Evolutionary conservation across 768 basidiomycete species (phyloP).

Genomic region (Termitomyces sp.): DNA sequence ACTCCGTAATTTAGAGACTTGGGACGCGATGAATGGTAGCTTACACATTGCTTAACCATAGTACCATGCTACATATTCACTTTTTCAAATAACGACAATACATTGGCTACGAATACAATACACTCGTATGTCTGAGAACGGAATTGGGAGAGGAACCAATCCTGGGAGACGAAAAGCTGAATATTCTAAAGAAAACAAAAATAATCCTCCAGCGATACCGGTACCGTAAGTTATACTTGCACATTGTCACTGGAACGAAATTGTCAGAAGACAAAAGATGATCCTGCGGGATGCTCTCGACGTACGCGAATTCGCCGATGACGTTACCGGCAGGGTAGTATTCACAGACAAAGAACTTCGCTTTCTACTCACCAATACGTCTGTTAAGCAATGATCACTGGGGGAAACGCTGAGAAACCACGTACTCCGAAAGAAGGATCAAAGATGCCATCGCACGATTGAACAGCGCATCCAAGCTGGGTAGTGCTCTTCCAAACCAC

Average conservation of each 20-base stretch:
- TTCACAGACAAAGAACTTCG: slow-evolving; percentile 66
- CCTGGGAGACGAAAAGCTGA: not conserved
- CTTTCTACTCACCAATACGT: slow-evolving; percentile 31
- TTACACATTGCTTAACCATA: too few species aligned
- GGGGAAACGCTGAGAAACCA: slow-evolving; percentile 8
- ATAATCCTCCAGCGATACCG: not conserved
- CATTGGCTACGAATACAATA: not conserved
- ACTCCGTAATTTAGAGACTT: too few species aligned
- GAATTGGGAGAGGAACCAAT: slow-evolving; percentile 5
- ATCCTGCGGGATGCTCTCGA: slow-evolving; percentile 9
- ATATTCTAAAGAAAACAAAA: slow-evolving; percentile 5
- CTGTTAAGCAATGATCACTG: not conserved
- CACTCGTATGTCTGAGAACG: not conserved
- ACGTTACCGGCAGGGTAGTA: slow-evolving; percentile 65
- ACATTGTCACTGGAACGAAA: slow-evolving; percentile 36
- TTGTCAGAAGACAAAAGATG: not conserved
- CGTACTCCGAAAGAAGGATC: slow-evolving; percentile 49
- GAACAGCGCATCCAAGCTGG: slow-evolving; percentile 60
- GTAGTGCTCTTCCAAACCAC: slow-evolving; percentile 71
- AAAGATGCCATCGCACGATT: slow-evolving; percentile 60
- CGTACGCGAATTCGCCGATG: slow-evolving; percentile 57
- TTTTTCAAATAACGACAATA: too few species aligned
- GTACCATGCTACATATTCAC: too few species aligned
- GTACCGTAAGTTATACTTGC: slow-evolving; percentile 29
- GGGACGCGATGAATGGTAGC: too few species aligned